A percentile compares a stretch with the other conserved stretches of the same genome.
Evolutionary conservation across 768 basidiomycete genomes (phyloP).

Genomic region (Tulasnella sp.): DNA sequence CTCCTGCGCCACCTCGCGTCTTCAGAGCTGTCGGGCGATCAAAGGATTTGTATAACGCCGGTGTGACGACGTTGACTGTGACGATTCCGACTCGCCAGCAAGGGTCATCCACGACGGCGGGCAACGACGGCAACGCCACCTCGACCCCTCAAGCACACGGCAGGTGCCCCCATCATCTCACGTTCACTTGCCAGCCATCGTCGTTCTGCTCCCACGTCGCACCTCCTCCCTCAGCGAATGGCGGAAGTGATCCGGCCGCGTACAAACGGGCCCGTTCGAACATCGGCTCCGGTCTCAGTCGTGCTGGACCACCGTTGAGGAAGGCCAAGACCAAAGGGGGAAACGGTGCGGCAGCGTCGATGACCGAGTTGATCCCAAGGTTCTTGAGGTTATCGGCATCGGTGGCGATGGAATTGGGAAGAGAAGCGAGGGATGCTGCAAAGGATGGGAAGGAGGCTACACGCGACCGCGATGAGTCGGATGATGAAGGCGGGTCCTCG

Average conservation of each 20-base stretch:
- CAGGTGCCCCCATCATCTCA: constrained; percentile 10
- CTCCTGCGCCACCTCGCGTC: constrained; percentile 10
- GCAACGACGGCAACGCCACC: neutral
- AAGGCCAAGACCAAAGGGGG: neutral
- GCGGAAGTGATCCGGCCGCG: neutral
- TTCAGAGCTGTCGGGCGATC: constrained; percentile 19
- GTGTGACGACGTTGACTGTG: neutral
- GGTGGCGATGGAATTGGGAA: constrained; percentile 63
- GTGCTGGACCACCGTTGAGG: constrained; percentile 12
- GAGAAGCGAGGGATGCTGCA: constrained; percentile 51
- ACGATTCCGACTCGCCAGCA: neutral
- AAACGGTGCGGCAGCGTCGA: constrained; percentile 4
- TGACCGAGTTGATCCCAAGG: constrained; percentile 28
- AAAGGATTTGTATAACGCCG: constrained; percentile 17
- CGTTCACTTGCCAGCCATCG: constrained; percentile 3
- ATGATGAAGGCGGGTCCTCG: neutral
- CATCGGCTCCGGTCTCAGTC: constrained; percentile 18
- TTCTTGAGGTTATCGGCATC: constrained; percentile 71
- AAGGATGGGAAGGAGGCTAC: constrained; percentile 15
- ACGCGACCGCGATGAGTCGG: neutral
- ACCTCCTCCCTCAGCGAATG: neutral
- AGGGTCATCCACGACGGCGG: neutral
- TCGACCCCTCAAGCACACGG: neutral
- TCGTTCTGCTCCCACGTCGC: constrained; percentile 11
- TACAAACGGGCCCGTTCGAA: constrained; percentile 1